phyloP scores from a whole-genome alignment of 257 asterid genomes.

The Plantago elongata region DNA sequence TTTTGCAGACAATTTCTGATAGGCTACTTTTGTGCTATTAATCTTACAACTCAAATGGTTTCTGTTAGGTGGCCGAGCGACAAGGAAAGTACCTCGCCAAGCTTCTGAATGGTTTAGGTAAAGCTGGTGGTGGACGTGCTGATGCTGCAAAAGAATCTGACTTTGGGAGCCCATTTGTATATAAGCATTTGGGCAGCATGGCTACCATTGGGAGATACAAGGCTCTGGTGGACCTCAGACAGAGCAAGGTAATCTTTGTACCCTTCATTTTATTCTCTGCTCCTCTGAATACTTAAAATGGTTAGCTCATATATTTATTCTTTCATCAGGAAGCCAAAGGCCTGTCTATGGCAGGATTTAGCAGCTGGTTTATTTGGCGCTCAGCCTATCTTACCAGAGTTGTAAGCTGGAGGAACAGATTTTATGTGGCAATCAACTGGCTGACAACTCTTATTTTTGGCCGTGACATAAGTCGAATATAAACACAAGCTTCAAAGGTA shows the following conservation, averaged over 20 bases:
- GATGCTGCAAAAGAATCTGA: conserved; percentile 44
- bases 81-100: conserved; percentile 79
- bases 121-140: conserved; percentile 77
- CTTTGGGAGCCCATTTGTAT: conserved; percentile 60
- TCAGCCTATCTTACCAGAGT: conserved; percentile 94
- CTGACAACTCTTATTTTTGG: conserved; percentile 80
- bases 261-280: background rate
- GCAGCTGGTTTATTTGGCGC: conserved; percentile 91
- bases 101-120: conserved; percentile 56
- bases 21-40: background rate
- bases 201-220: conserved; percentile 89
- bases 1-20: background rate
- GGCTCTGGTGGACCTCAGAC: conserved; percentile 95
- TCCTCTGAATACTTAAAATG: background rate
- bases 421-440: conserved; percentile 83
- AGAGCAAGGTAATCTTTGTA: conserved; percentile 65
- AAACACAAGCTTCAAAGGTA: conserved; percentile 15
- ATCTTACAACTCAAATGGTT: conserved; percentile 10
- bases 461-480: conserved; percentile 82
- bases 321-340: conserved; percentile 72
- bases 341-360: conserved; percentile 68
- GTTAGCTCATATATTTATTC: conserved; percentile 13
- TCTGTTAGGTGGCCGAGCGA: conserved; percentile 84
- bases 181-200: conserved; percentile 92
- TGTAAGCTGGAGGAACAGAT: conserved; percentile 91